Conservation (phyloP, 192 early-diverging fungal species). For the Neocallimastix lanati region DNA sequence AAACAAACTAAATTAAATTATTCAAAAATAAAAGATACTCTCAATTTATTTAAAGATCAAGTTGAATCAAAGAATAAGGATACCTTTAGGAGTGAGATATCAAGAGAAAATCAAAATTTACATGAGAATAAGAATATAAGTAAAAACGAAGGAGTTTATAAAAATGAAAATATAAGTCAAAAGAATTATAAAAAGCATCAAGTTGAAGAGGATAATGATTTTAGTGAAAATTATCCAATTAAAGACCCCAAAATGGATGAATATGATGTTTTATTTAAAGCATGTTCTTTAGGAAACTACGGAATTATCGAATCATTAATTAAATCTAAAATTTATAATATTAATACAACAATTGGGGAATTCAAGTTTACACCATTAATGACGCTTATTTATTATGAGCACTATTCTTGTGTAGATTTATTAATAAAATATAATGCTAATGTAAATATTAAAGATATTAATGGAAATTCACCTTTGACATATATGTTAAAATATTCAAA, state of each 20-base stretch:
- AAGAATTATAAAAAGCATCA: too few species aligned
- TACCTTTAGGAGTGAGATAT: too few species aligned
- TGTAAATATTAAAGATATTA: not conserved
- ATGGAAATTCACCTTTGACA: not conserved
- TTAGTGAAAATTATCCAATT: too few species aligned
- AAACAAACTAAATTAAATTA: too few species aligned
- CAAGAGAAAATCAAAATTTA: too few species aligned
- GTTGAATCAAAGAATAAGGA: too few species aligned
- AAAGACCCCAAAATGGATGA: not conserved
- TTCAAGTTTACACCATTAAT: not conserved
- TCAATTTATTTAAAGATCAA: too few species aligned
- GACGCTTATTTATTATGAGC: not conserved
- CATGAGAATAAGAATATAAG: too few species aligned
- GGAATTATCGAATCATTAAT: not conserved
- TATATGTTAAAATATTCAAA: not conserved
- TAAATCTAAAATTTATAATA: not conserved
- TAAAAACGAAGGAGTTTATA: too few species aligned
- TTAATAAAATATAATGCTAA: not conserved
- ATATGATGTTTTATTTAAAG: not conserved
- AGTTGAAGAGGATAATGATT: too few species aligned
- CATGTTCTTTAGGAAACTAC: not conserved
- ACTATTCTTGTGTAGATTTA: not conserved
- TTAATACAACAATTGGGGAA: not conserved
- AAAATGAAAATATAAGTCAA: too few species aligned
- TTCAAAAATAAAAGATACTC: too few species aligned